Evolutionary conservation across 139 green algal genomes (phyloP).

Genomic region (Microglena sp.): DNA sequence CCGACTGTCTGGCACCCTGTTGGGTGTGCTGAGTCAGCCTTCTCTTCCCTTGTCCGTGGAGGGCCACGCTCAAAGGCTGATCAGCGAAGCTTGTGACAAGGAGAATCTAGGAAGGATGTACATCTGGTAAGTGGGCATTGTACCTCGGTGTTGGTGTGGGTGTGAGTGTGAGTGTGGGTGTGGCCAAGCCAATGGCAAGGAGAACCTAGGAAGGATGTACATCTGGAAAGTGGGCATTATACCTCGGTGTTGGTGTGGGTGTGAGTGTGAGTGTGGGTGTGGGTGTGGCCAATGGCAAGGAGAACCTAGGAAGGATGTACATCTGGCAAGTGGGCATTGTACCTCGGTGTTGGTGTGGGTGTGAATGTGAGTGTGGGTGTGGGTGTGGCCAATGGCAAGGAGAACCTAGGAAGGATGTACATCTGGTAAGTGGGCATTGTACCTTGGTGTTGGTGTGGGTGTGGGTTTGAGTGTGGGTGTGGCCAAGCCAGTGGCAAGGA

Average conservation of each 20-base stretch:
- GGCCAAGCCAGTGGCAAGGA: slow-evolving; percentile 14
- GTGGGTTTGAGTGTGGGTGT: too few relatives aligned
- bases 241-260: too few relatives aligned
- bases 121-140: slow-evolving; percentile 95
- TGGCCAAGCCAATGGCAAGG: not conserved
- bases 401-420: slow-evolving; percentile 86
- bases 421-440: slow-evolving; percentile 96
- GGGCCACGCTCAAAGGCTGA: slow-evolving; percentile 81
- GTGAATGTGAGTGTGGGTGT: too few relatives aligned
- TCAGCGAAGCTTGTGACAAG: slow-evolving; percentile 73
- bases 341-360: too few relatives aligned
- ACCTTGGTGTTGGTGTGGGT: too few relatives aligned
- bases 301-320: too few relatives aligned
- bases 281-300: too few relatives aligned
- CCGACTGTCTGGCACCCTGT: slow-evolving; percentile 67
- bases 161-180: too few relatives aligned
- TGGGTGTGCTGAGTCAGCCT: slow-evolving; percentile 74
- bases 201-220: slow-evolving; percentile 88
- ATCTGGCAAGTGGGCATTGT: too few relatives aligned
- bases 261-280: too few relatives aligned
- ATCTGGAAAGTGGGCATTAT: slow-evolving; percentile 51
- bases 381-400: slow-evolving; percentile 70
- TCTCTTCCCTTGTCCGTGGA: slow-evolving; percentile 67
- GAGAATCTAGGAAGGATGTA: slow-evolving; percentile 88
- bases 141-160: too few relatives aligned